A percentile compares a stretch with the other conserved stretches of the same genome.
Evolutionary conservation across 371 early-diverging fungal species (phyloP).

Genomic region (Mycotypha africana): DNA sequence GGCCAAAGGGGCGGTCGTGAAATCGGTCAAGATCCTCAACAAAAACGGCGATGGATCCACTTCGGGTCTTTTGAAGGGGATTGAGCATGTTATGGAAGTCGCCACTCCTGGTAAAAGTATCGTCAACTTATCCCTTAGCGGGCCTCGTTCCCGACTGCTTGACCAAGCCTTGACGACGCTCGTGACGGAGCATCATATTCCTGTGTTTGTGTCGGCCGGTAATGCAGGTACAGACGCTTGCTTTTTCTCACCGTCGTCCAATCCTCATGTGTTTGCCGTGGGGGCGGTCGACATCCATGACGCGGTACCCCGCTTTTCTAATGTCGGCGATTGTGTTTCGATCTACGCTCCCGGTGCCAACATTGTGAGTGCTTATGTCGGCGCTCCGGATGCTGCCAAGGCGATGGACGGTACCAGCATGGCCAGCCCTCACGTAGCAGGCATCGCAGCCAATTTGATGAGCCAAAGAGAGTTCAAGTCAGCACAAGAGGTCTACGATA

Average conservation of each 20-base stretch:
- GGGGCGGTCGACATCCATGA: slow-evolving; percentile 53
- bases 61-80: slow-evolving; percentile 61
- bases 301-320: slow-evolving; percentile 41
- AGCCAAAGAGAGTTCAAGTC: slow-evolving; percentile 9
- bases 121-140: slow-evolving; percentile 61
- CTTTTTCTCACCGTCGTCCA: slow-evolving; percentile 61
- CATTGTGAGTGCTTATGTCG: slow-evolving; percentile 47
- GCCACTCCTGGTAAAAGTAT: slow-evolving; percentile 27
- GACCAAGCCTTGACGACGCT: slow-evolving; percentile 38
- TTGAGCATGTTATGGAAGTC: slow-evolving; percentile 27
- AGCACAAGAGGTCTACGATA: slow-evolving; percentile 18
- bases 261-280: slow-evolving; percentile 58
- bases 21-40: slow-evolving; percentile 66
- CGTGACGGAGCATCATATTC: slow-evolving; percentile 34
- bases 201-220: slow-evolving; percentile 67
- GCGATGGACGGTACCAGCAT: slow-evolving; percentile 66
- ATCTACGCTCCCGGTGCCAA: slow-evolving; percentile 49
- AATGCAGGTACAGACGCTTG: slow-evolving; percentile 66
- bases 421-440: slow-evolving; percentile 69
- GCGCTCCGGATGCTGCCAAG: slow-evolving; percentile 18
- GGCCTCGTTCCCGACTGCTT: slow-evolving; percentile 29
- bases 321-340: slow-evolving; percentile 52
- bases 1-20: slow-evolving; percentile 66
- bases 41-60: slow-evolving; percentile 50
- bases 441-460: slow-evolving; percentile 42